Evolutionary conservation across 2,329 filamentous ascomycete genomes (phyloP), one percentile per base, ranked within the genome.

Genomic region (Rhynchosporium secalis): DNA sequence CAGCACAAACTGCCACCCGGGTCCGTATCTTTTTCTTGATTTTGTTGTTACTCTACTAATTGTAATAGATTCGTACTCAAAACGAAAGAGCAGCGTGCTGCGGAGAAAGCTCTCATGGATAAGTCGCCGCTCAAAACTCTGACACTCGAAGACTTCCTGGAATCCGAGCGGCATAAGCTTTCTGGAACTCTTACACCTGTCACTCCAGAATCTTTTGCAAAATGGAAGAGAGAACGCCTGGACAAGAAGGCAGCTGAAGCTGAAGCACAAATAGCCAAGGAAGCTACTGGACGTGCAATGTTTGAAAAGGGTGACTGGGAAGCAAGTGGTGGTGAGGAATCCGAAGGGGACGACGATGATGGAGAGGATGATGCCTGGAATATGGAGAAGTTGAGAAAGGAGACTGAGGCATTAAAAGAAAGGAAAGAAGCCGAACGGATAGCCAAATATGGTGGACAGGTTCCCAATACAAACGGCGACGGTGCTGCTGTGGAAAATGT

Each of bases 281-380:
- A 99, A 71, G 94, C 93, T 28, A 99, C 95, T 26, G 95, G 95
- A 72, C 87, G 93, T 78, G 91, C 92, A 7, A 82, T 99, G 78
- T 99, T 99, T 76, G 95, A 99, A 78, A 95, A 92, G 76, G 95
- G 95, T 72, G 93, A 96, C 76, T 99, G 94, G 94, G 83, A 83
- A 3, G 82, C 83, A 13, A 86, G 86, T 20, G 87, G 86, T 10
- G 86, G 86, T 13, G 78, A 76, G 10, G 77, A 78, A 15, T 75
- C 74, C 13, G 76, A 75, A 10, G 72, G 77, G 6, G 75, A 78
- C 38, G 79, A 80, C 38, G 79, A 80, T 47, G 83, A 84, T 8
- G 75, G 73, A 20, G 74, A 79, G 51, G 78, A 80, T 52, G 78
- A 79, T 64, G 77, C 78, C 5, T 97, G 88, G 86, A 96, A 96